phyloP scores from a whole-genome alignment of 192 early-diverging fungal genomes.

The Coemansia asiatica region DNA sequence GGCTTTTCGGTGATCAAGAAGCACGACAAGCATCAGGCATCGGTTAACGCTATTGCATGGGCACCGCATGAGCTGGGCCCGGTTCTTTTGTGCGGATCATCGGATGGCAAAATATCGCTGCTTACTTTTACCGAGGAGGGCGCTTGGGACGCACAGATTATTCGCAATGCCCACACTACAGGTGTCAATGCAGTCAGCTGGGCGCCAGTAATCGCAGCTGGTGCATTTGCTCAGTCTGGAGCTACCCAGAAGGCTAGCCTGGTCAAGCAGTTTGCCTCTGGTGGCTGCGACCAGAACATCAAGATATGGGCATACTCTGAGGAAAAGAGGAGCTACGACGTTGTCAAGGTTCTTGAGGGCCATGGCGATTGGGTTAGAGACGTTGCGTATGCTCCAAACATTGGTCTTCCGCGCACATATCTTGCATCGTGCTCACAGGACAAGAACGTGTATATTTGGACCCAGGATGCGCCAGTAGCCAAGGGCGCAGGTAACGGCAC shows the following conservation, averaged over 20 bases:
- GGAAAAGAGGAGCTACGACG: conserved; percentile 76
- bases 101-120: conserved; percentile 92
- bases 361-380: conserved; percentile 99
- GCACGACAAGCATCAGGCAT: conserved; percentile 83
- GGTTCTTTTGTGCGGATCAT: conserved; percentile 86
- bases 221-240: conserved; percentile 51
- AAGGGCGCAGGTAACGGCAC: conserved; percentile 12
- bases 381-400: conserved; percentile 93
- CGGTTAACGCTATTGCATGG: conserved; percentile 97
- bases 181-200: conserved; percentile 93
- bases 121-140: conserved; percentile 92
- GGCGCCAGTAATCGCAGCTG: conserved; percentile 82
- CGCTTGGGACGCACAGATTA: conserved; percentile 72
- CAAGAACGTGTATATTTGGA: conserved; percentile 95
- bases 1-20: conserved; percentile 66
- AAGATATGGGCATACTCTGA: conserved; percentile 86
- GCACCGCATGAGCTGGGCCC: conserved; percentile 96
- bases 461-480: conserved; percentile 66
- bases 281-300: conserved; percentile 93
- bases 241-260: conserved; percentile 45
- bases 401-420: conserved; percentile 86
- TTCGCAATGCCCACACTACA: conserved; percentile 84
- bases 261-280: conserved; percentile 83
- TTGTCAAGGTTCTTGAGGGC: conserved; percentile 78
- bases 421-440: conserved; percentile 97